Evolutionary conservation across 2,329 filamentous ascomycete genomes (phyloP).

Genomic region (Penicillium decumbens): DNA sequence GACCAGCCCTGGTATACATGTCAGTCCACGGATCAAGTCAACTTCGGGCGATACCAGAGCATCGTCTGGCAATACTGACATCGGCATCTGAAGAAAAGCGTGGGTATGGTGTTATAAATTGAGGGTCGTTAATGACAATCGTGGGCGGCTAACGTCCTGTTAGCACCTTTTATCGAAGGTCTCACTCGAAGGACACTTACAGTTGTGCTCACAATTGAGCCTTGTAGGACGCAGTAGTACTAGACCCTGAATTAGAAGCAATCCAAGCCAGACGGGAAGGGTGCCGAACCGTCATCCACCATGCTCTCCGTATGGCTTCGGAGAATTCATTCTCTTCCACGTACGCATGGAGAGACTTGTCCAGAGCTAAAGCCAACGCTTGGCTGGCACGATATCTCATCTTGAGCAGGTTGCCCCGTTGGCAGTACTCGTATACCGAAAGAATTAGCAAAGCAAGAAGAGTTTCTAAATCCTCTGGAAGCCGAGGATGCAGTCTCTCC

Average conservation of each 20-base stretch:
- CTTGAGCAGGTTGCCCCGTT: constrained; percentile 44
- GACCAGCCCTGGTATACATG: constrained; percentile 37
- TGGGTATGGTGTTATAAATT: constrained; percentile 43
- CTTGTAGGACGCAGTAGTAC: constrained; percentile 45
- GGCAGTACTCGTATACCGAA: constrained; percentile 45
- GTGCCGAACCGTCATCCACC: constrained; percentile 46
- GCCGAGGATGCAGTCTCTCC: constrained; percentile 36
- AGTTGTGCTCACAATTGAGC: constrained; percentile 44
- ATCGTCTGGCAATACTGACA: constrained; percentile 24
- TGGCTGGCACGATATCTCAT: constrained; percentile 46
- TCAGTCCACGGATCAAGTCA: constrained; percentile 12
- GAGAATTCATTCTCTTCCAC: constrained; percentile 34
- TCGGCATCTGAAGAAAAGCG: constrained; percentile 39
- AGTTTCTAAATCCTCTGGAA: constrained; percentile 41
- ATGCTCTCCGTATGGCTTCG: constrained; percentile 43
- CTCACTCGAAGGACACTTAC: constrained; percentile 24
- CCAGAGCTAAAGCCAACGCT: constrained; percentile 41
- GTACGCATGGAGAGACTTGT: constrained; percentile 41
- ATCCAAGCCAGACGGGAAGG: background rate
- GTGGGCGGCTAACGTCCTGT: constrained; percentile 36
- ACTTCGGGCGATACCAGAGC: background rate
- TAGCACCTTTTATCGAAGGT: background rate
- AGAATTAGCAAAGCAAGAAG: constrained; percentile 41
- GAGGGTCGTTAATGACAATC: constrained; percentile 42
- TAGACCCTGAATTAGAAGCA: constrained; percentile 14